Conservation (phyloP, 441 rosid genomes). For the Populus hybrid region DNA sequence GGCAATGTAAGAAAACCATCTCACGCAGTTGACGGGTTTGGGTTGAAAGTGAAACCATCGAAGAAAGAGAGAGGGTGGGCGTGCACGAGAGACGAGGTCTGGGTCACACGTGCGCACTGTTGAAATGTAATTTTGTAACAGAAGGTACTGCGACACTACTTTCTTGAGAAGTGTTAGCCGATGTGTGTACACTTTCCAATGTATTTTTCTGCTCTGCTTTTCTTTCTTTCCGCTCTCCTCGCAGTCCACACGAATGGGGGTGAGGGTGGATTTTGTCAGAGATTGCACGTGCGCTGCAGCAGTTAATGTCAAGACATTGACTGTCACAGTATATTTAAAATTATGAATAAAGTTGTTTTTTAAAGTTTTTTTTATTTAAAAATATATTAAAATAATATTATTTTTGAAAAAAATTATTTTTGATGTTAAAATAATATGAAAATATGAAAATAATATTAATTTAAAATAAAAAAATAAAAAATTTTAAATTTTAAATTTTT, state of each 20-base stretch:
- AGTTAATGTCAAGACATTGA: conserved; percentile 7
- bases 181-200: conserved; percentile 35
- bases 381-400: no score
- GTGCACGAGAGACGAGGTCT: conserved; percentile 38
- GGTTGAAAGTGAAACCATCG: not conserved
- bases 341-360: no score
- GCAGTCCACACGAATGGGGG: conserved; percentile 40
- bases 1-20: not conserved
- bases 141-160: not conserved
- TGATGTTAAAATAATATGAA: no score
- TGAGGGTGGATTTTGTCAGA: conserved; percentile 27
- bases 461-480: no score
- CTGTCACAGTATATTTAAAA: not conserved
- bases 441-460: no score
- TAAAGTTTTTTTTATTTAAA: no score
- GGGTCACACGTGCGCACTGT: conserved; percentile 34
- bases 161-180: not conserved
- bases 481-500: no score
- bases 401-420: no score
- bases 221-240: not conserved
- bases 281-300: conserved; percentile 44
- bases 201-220: conserved; percentile 4
- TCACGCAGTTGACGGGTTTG: not conserved
- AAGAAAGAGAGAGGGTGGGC: not conserved
- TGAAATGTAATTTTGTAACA: conserved; percentile 4